Conservation (phyloP, 1,284 basidiomycete genomes). For the Takashimella koratensis region DNA sequence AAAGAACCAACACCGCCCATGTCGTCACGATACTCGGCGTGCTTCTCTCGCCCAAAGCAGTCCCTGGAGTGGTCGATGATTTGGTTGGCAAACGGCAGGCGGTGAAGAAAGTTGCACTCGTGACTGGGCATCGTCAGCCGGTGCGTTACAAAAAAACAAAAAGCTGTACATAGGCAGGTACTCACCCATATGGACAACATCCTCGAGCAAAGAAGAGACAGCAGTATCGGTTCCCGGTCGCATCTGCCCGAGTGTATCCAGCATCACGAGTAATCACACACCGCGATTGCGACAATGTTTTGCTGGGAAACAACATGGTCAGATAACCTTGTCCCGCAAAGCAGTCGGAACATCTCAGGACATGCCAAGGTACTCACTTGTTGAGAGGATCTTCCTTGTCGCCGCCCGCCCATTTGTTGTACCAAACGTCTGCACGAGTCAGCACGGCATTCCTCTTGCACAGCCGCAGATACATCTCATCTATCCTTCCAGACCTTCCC, state of each 20-base stretch:
- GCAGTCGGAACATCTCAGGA: too few species aligned
- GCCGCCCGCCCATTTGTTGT: constrained; percentile 97
- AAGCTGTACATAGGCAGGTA: constrained; percentile 1
- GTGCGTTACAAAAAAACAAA: not conserved
- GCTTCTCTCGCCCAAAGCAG: constrained; percentile 96
- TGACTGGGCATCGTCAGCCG: constrained; percentile 50
- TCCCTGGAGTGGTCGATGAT: constrained; percentile 90
- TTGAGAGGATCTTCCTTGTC: constrained; percentile 91
- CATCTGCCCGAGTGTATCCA: constrained; percentile 89
- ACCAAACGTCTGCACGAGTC: constrained; percentile 78
- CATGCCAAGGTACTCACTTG: constrained; percentile 57
- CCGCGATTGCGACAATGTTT: constrained; percentile 67
- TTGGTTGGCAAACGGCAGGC: constrained; percentile 67
- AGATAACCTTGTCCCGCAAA: too few species aligned
- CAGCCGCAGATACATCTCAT: too few species aligned
- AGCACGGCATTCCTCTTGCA: too few species aligned
- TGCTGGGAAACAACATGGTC: too few species aligned
- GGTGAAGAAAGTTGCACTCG: constrained; percentile 94
- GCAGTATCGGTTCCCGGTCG: constrained; percentile 82
- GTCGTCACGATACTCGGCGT: constrained; percentile 95
- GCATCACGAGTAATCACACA: constrained; percentile 85
- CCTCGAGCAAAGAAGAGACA: constrained; percentile 96
- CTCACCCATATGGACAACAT: constrained; percentile 86
- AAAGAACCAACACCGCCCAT: constrained; percentile 99
- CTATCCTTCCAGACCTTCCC: too few species aligned